A percentile compares a stretch with the other conserved stretches of the same genome.
Conservation (phyloP, 768 basidiomycete genomes). For the Leccinum obscurum region DNA sequence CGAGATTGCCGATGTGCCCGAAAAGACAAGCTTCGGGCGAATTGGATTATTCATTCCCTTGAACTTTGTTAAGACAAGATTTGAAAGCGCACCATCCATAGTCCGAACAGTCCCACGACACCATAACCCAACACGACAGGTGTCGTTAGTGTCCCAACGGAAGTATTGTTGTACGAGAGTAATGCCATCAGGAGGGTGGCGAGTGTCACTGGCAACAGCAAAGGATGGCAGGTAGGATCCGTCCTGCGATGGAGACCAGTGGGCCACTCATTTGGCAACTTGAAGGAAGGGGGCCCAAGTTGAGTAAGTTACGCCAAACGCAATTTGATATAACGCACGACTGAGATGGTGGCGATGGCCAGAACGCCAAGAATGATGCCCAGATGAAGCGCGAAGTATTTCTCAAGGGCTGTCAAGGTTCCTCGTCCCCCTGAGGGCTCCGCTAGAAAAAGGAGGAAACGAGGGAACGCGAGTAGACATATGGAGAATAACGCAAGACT, state of each 20-base stretch:
- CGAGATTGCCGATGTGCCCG: constrained; percentile 54
- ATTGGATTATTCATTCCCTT: constrained; percentile 14
- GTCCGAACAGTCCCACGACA: constrained; percentile 61
- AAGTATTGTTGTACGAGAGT: constrained; percentile 61
- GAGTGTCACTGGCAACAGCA: constrained; percentile 60
- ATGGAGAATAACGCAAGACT: constrained; percentile 39
- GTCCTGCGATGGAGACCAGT: constrained; percentile 31
- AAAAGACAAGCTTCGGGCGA: constrained; percentile 57
- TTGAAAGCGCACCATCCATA: constrained; percentile 61
- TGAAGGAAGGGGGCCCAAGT: constrained; percentile 1
- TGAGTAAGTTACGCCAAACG: constrained; percentile 7
- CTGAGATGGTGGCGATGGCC: constrained; percentile 56
- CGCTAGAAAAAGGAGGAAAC: constrained; percentile 67
- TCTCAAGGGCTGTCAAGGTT: constrained; percentile 63
- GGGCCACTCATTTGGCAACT: constrained; percentile 47
- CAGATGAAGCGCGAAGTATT: constrained; percentile 66
- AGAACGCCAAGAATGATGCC: constrained; percentile 60
- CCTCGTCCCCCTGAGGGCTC: constrained; percentile 43
- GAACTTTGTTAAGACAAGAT: constrained; percentile 15
- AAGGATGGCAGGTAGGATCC: constrained; percentile 49
- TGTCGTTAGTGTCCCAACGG: constrained; percentile 57
- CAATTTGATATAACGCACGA: constrained; percentile 39
- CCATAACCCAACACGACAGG: constrained; percentile 50
- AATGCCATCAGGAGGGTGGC: constrained; percentile 57
- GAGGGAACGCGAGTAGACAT: constrained; percentile 54